Percentiles rank a stretch among this genome's conserved stretches.
Evolutionary conservation across 345 rosid genomes (phyloP).

Genomic region (Barbarea vulgaris): DNA sequence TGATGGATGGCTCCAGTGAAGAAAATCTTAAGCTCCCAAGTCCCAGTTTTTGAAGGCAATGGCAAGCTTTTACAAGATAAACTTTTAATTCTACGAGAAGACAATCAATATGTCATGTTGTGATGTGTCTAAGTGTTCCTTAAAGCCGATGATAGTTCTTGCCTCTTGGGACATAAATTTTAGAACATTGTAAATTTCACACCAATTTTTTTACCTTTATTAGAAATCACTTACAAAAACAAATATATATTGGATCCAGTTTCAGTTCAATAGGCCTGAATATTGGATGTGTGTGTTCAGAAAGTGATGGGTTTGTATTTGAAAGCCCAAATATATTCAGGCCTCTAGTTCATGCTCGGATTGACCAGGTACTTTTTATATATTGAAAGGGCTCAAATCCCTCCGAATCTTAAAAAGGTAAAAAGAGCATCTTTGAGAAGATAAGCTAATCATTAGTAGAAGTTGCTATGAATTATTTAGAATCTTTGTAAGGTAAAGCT

Average conservation of each 20-base stretch:
- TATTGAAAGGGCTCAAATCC: not conserved
- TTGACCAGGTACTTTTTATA: not conserved
- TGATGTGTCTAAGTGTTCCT: not conserved
- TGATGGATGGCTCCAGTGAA: not conserved
- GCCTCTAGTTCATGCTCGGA: not conserved
- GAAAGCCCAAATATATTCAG: not conserved
- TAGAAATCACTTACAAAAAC: no score
- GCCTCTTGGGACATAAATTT: not conserved
- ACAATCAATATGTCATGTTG: not conserved
- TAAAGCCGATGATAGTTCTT: not conserved
- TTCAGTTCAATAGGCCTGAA: not conserved
- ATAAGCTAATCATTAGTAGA: slow-evolving; percentile 29
- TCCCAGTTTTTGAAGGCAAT: not conserved
- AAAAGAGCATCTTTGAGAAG: slow-evolving; percentile 5
- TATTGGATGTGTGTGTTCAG: not conserved
- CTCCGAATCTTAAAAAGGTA: slow-evolving; percentile 1
- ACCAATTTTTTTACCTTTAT: not conserved
- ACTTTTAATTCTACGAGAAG: not conserved
- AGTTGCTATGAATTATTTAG: slow-evolving; percentile 16
- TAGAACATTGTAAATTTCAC: not conserved
- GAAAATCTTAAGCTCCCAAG: not conserved
- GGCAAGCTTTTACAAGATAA: not conserved
- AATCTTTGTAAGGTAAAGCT: slow-evolving; percentile 7
- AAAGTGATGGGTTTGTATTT: not conserved
- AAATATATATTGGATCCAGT: not conserved